Percentiles rank a stretch among this genome's conserved stretches.
These are phyloP conservation scores for Alternaria hordeiaustralica DNA, from an alignment of 2,329 filamentous ascomycete species.

Conservation along the genomic window DNA sequence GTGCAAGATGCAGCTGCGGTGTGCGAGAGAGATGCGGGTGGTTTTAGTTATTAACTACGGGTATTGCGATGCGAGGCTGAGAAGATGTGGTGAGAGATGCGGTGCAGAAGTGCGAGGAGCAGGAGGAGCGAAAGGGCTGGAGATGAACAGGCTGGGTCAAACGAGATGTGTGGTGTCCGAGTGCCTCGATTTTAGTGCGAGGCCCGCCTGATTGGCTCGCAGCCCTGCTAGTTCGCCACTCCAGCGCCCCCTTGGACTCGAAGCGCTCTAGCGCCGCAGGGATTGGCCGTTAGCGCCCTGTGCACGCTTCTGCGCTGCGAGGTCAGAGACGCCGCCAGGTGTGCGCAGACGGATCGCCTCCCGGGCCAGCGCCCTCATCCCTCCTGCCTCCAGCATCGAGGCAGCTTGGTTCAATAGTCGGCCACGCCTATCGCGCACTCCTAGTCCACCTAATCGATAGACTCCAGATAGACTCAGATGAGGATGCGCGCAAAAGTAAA, in stretches of 20 bases:
- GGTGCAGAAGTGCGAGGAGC: conserved; percentile 25
- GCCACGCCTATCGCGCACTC: not conserved
- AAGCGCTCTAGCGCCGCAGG: conserved; percentile 5
- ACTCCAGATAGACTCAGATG: not conserved
- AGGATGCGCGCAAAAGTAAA: conserved; percentile 3
- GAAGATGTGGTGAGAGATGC: conserved; percentile 23
- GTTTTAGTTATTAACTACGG: conserved; percentile 30
- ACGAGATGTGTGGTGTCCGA: conserved; percentile 14
- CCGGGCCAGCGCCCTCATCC: conserved; percentile 1
- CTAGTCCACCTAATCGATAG: not conserved
- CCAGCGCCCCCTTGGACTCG: not conserved
- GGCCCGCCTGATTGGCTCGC: not conserved
- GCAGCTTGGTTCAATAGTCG: not conserved
- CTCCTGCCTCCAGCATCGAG: not conserved
- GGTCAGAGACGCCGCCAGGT: conserved; percentile 3
- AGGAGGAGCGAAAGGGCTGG: conserved; percentile 19
- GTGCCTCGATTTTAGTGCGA: not conserved
- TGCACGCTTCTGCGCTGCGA: conserved; percentile 8
- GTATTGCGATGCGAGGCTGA: conserved; percentile 31
- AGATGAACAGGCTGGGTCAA: conserved; percentile 13
- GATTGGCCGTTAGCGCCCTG: conserved; percentile 2
- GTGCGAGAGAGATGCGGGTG: conserved; percentile 14
- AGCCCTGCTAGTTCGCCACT: conserved; percentile 7
- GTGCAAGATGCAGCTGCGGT: conserved; percentile 18
- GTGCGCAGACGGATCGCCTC: conserved; percentile 7